Base-by-base conservation (phyloP, 1,284 basidiomycete species). In the Moesziomyces sp. region DNA sequence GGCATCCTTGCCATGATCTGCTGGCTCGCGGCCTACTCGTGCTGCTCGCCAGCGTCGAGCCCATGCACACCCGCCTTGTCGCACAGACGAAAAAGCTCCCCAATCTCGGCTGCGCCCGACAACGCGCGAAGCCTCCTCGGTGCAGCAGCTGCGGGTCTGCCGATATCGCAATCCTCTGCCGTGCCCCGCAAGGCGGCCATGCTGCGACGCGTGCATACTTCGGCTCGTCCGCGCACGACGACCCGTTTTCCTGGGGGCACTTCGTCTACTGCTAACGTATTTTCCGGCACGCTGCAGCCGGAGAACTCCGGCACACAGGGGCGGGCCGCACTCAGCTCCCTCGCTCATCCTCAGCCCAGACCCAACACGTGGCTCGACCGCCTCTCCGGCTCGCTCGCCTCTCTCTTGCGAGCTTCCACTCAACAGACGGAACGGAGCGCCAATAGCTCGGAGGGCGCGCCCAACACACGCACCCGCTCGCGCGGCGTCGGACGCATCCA, bases 11-110 rank as follows among this genome's bases (percentile, higher is more conserved):
- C 70, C 3, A 18, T 73, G 18, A 46, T 73, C 24, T 68, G 70
- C 60, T 73, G 70, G 70, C 34, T 73, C 3, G 70, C 70, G 5
- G 60, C 61, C 6, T 59, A 68, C 52, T 73, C 70, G 1, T 73
- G 61, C 52, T 56, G 62, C 13, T 55, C 63, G 11, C 59, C 51
- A n/a, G 35, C 48, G 16, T 9, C 48, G 8, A 50, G 26, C 56
- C 34, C 46, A 56, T 18, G 14, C 59, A 18, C 52, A 21, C 1
- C 60, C 23, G 7, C 23, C 49, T 14, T 19, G 34, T n/a, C 58
- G 16, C 49, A 23, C 18, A 38, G 43, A 2, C n/a, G 23, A 4
- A 11, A 43, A 11, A n/a, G 16, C 18, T 46, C 55, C 7, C 24
- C 47, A 0, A 46, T 45, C 0, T 13, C 55, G 9, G 23, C 3